Base-by-base conservation (phyloP, 257 asterid species). In the Ilex aquifolium region DNA sequence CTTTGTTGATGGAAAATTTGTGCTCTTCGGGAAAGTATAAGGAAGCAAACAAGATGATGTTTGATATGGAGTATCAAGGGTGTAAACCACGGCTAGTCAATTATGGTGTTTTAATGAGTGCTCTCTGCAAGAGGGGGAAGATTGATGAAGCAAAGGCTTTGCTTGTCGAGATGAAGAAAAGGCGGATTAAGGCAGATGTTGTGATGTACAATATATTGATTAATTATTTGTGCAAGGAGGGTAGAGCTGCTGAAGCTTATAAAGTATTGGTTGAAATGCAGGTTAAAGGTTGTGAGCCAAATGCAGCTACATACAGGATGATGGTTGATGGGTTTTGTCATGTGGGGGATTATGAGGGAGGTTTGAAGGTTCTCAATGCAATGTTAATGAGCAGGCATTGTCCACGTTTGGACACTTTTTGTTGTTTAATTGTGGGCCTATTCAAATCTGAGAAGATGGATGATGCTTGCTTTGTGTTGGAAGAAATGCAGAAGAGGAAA, bases 61-160 rank as follows among this genome's bases (percentile, higher is more conserved):
- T 89, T 61, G 97, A 92, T 68, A 92, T 92, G 99, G 96, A 85
- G 72, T 89, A 92, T 74, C 95, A 72, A 39, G 95, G 94, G 2
- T 92, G 99, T 76, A 87, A 85, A 77, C 66, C 69, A 13, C 66
- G 76, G 68, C 79, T 80, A 13, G 72, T 82, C 52, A 92, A 92
- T 68, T 87, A 85, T 54, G 96, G 95, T 0, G 85, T 89, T 63
- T 61, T 92, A 73, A 77, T 89, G 83, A 85, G 77, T 65, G 91
- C 76, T 76, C 96, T 89, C 64, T 81, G 72, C 2, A 87, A 62
- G 62, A 65, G 88, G 69, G 90, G 96, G 10, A 57, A 69, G 67
- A 69, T 89, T 11, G 82, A 81, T 27, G 96, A 80, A 56, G 96
- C 96, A 5, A 85, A 72, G 60, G 76, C 65, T 31, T 69, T 92